Percentiles rank a stretch among this genome's conserved stretches.
phyloP scores from a whole-genome alignment of 805 yeast genomes.

The Wickerhamomyces rabaulensis region DNA sequence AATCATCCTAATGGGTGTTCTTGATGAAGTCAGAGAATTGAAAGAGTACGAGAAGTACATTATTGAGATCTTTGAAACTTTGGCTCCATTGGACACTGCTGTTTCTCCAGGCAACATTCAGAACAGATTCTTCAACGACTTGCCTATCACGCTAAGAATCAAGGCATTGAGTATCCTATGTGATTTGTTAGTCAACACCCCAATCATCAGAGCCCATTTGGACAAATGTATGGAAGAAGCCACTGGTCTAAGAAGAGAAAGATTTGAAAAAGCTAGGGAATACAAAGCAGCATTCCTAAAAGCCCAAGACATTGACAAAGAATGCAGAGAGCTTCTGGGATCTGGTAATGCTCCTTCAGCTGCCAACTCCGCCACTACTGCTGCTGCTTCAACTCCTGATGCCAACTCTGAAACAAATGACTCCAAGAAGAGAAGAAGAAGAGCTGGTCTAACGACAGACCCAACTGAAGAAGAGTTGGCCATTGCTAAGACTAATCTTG shows the following conservation, averaged over 20 bases:
- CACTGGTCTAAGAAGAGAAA: constrained; percentile 55
- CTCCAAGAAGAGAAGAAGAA: constrained; percentile 21
- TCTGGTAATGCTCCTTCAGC: constrained; percentile 4
- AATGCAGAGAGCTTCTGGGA: constrained; percentile 28
- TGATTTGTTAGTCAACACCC: constrained; percentile 54
- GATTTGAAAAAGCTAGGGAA: constrained; percentile 62
- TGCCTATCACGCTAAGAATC: constrained; percentile 51
- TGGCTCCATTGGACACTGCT: constrained; percentile 52
- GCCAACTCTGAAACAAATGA: constrained; percentile 15
- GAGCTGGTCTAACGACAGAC: constrained; percentile 30
- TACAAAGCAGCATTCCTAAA: constrained; percentile 47
- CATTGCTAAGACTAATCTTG: constrained; percentile 33
- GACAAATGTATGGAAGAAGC: constrained; percentile 67
- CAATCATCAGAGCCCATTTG: constrained; percentile 53
- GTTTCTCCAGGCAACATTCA: constrained; percentile 45
- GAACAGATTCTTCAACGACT: constrained; percentile 45
- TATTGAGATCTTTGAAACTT: constrained; percentile 40
- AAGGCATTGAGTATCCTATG: constrained; percentile 56
- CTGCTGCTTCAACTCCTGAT: not conserved
- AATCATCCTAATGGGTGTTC: constrained; percentile 65
- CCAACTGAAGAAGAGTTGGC: constrained; percentile 35
- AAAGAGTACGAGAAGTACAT: constrained; percentile 49
- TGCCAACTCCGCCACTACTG: constrained; percentile 16
- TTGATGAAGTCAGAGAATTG: constrained; percentile 54
- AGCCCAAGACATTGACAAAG: constrained; percentile 41